phyloP scores from a whole-genome alignment of 495 filamentous ascomycete species.

The Pyronema omphalodes region DNA sequence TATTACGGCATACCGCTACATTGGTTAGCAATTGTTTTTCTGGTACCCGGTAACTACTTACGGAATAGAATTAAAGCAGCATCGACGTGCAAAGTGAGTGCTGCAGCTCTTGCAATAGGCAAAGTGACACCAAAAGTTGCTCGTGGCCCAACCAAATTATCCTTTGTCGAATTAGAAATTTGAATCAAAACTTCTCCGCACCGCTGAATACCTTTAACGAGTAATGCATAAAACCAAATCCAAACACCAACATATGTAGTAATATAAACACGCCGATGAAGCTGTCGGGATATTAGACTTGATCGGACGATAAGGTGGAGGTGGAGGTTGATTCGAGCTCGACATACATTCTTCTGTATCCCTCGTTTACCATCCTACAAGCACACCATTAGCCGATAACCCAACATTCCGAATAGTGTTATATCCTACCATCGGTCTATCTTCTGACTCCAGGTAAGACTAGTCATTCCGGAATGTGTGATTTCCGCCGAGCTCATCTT shows the following conservation, averaged over 20 bases:
- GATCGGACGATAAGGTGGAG: neutral
- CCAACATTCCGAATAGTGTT: conserved; percentile 24
- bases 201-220: conserved; percentile 34
- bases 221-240: conserved; percentile 59
- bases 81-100: conserved; percentile 56
- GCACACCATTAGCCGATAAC: conserved; percentile 7
- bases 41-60: conserved; percentile 9
- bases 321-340: neutral
- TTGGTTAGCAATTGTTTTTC: conserved; percentile 7
- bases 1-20: conserved; percentile 49
- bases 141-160: conserved; percentile 43
- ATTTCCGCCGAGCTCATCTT: conserved; percentile 56
- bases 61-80: conserved; percentile 54
- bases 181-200: neutral
- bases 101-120: conserved; percentile 51
- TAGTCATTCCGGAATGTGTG: conserved; percentile 41
- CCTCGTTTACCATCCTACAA: conserved; percentile 62
- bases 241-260: conserved; percentile 49
- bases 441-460: conserved; percentile 35
- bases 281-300: conserved; percentile 27
- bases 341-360: conserved; percentile 50
- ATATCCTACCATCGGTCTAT: conserved; percentile 31
- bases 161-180: conserved; percentile 15
- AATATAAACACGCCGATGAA: conserved; percentile 52
- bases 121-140: conserved; percentile 50